Evolutionary conservation across 495 filamentous ascomycete genomes (phyloP), one percentile per base, ranked within the genome.

Genomic region (Hypoxylon perforatum): DNA sequence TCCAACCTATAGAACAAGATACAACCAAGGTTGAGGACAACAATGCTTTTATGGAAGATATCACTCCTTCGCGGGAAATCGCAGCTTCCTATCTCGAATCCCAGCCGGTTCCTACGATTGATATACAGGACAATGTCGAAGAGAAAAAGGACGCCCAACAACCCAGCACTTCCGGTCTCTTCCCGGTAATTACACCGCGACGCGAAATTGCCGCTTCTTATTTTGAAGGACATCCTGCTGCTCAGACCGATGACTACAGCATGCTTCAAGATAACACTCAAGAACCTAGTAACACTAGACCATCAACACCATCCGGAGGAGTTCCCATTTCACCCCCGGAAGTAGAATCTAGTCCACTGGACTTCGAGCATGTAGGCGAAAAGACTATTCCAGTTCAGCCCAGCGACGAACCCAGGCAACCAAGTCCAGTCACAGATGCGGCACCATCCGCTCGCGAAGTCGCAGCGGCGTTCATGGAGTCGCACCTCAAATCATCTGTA

Each of bases 181-280:
- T 61, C 11, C 59, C 62, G 4, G 42, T n/a, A 3, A 28, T 64
- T 33, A 62, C 67, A 9, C 63, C 70, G 10, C 66, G 45, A 28
- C 46, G 51, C 45, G 70, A 75, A 25, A 57, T 68, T 42, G 57
- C 70, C 12, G 55, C 61, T 33, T 66, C 70, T 3, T 75, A 73
- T 39, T 59, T 71, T 36, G 70, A 69, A 38, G 47, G 22, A 12
- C 42, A 47, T 6, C 15, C 52, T 39, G 10, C 8, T 25, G 35
- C 30, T n/a, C 25, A 39, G 36, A 33, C 21, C 12, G 46, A 54
- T 14, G 47, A 58, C 30, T 33, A 33, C 21, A 42, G 45, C 38
- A 61, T 47, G 18, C 22, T 10, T 14, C 45, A 56, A 0, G 47
- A 52, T n/a, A 51, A 25, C 0, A 12, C 33, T 50, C 17, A 21